Conservation (phyloP, 2,329 filamentous ascomycete species). For the Graphilbum ipis-grandicollis region DNA sequence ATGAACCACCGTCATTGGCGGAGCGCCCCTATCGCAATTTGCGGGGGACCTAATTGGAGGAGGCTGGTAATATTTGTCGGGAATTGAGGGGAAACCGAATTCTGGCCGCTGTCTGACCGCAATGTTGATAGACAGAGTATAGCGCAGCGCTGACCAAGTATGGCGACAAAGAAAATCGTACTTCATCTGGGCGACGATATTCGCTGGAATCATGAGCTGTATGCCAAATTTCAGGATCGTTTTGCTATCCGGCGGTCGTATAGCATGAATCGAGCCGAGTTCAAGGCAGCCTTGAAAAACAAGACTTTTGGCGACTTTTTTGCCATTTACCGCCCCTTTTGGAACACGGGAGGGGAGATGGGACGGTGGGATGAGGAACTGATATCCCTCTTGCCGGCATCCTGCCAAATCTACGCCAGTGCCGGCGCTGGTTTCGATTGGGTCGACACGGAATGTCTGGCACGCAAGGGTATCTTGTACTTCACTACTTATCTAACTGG, state of each 20-base stretch:
- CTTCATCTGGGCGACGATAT: background rate
- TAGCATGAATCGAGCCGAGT: background rate
- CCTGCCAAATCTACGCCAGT: constrained; percentile 38
- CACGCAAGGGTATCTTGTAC: background rate
- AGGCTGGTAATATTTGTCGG: too few species aligned
- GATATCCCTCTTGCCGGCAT: constrained; percentile 22
- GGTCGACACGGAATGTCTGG: constrained; percentile 24
- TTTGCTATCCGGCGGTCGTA: background rate
- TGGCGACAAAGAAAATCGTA: background rate
- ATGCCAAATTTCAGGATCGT: background rate
- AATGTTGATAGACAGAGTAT: too few species aligned
- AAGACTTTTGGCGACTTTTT: constrained; percentile 1
- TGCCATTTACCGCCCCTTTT: constrained; percentile 6
- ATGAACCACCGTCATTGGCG: too few species aligned
- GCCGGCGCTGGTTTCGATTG: constrained; percentile 46
- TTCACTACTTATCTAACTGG: too few species aligned
- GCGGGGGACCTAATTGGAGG: too few species aligned
- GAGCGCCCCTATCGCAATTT: too few species aligned
- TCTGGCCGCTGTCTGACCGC: too few species aligned
- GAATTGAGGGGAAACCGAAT: too few species aligned
- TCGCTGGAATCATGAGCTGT: background rate
- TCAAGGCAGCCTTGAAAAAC: background rate
- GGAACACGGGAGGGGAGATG: constrained; percentile 9
- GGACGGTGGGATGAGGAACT: constrained; percentile 9
- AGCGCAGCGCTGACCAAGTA: too few species aligned